These are phyloP conservation scores for Ambrosia trifida DNA, from an alignment of 129 eudicot genomes.

Conservation along the genomic window DNA sequence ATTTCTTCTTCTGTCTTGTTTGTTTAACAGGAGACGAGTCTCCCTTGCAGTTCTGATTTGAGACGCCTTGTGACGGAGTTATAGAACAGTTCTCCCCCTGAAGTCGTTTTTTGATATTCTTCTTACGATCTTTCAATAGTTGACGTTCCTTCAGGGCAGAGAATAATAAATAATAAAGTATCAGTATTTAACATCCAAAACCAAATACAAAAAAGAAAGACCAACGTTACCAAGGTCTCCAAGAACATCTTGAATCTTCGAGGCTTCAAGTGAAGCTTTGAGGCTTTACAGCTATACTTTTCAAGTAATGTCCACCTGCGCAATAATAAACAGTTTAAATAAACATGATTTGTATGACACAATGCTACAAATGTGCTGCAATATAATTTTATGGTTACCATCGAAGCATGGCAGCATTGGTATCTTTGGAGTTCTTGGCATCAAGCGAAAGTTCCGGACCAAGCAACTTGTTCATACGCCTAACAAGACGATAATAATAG, in stretches of 20 bases:
- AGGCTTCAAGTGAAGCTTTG: conserved; percentile 96
- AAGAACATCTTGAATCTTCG: conserved; percentile 78
- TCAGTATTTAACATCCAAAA: conserved; percentile 7
- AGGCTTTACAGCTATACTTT: conserved; percentile 90
- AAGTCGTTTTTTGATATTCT: conserved; percentile 53
- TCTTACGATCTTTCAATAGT: conserved; percentile 77
- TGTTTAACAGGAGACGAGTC: conserved; percentile 49
- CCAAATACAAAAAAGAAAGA: neutral
- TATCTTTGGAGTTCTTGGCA: conserved; percentile 89
- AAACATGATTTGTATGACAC: neutral
- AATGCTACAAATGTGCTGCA: neutral
- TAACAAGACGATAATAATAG: conserved; percentile 91
- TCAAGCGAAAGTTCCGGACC: conserved; percentile 85
- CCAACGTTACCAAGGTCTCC: conserved; percentile 59
- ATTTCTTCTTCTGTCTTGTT: conserved; percentile 52
- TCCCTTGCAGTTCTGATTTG: conserved; percentile 51
- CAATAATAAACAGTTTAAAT: conserved; percentile 16
- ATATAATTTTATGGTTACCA: conserved; percentile 44
- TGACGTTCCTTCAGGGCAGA: conserved; percentile 68
- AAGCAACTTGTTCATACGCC: conserved; percentile 93
- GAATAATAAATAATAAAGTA: conserved; percentile 17
- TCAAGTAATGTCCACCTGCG: conserved; percentile 92
- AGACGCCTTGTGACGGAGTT: conserved; percentile 36
- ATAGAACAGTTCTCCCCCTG: conserved; percentile 60
- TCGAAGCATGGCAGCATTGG: conserved; percentile 95